A percentile compares a stretch with the other conserved stretches of the same genome.
Evolutionary conservation across 768 basidiomycete genomes (phyloP).

Genomic region (Rhodotorula babjevae): DNA sequence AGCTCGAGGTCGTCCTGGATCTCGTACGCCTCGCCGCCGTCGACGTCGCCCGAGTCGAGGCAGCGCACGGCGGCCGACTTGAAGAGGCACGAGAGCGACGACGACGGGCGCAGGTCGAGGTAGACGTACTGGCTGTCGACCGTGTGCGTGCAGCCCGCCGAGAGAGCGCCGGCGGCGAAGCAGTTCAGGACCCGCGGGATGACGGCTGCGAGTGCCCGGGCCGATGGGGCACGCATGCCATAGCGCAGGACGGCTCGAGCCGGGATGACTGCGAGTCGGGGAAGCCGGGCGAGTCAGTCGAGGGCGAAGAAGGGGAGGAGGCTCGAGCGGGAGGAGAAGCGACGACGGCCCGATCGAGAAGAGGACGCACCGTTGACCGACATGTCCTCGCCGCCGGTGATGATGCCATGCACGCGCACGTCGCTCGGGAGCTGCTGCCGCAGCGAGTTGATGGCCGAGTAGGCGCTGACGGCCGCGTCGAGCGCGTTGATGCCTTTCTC

Average conservation of each 20-base stretch:
- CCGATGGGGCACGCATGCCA: not conserved
- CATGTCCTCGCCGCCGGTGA: not conserved
- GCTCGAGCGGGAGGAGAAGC: not conserved
- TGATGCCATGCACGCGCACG: not conserved
- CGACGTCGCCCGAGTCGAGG: not conserved
- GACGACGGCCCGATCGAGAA: not conserved
- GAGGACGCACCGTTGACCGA: not conserved
- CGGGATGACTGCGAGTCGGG: not conserved
- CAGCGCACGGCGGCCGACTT: not conserved
- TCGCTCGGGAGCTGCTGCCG: not conserved
- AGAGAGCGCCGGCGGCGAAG: not conserved
- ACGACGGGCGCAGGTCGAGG: not conserved
- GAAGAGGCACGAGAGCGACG: not conserved
- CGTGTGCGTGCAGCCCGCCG: not conserved
- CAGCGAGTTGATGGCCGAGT: not conserved
- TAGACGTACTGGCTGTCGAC: not conserved
- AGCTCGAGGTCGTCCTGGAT: not conserved
- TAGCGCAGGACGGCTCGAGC: not conserved
- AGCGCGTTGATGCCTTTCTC: conserved; percentile 1
- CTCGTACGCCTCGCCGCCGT: not conserved
- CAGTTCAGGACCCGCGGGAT: conserved; percentile 2
- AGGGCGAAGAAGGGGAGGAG: not conserved
- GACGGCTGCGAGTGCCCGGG: not conserved
- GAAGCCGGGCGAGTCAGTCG: not conserved
- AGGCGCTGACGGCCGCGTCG: conserved; percentile 1